A percentile compares a stretch with the other conserved stretches of the same genome.
These are phyloP conservation scores for Paramecium sexaurelia DNA, from an alignment of 73 alveolate species.

Conservation along the genomic window DNA sequence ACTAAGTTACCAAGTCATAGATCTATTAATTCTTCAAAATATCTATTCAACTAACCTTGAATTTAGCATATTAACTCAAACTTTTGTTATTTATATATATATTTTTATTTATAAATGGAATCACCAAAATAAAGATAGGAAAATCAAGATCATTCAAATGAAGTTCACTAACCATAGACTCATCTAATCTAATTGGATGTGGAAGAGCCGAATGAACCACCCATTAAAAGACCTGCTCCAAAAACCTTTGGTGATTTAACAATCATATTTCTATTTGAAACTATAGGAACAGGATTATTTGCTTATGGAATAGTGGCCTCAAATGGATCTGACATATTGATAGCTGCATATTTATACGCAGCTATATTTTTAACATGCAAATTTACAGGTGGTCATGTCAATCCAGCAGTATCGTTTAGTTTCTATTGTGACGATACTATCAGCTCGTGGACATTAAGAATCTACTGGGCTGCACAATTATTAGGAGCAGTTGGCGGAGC, in stretches of 20 bases:
- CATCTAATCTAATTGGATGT: neutral
- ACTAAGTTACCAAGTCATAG: neutral
- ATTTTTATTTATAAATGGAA: neutral
- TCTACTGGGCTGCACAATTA: conserved; percentile 45
- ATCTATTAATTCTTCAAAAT: neutral
- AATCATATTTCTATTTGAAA: conserved; percentile 24
- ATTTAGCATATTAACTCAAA: neutral
- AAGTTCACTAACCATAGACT: neutral
- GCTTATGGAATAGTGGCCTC: conserved; percentile 55
- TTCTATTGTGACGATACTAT: conserved; percentile 54
- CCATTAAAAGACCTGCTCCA: neutral
- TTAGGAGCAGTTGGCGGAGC: conserved; percentile 57
- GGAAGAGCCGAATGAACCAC: neutral
- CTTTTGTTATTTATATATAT: neutral
- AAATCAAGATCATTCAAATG: neutral
- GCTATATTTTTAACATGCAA: conserved; percentile 38
- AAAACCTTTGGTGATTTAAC: conserved; percentile 50
- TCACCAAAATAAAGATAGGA: neutral
- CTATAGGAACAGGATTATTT: conserved; percentile 42
- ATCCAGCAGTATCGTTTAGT: conserved; percentile 59
- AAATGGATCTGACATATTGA: conserved; percentile 34
- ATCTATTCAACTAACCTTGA: neutral
- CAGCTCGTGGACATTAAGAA: conserved; percentile 49
- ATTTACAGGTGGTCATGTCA: conserved; percentile 59
- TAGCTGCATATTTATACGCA: conserved; percentile 34